A percentile compares a stretch with the other conserved stretches of the same genome.
These are phyloP conservation scores for Lodderomyces pseudojiufengensis DNA, from an alignment of 1,139 yeast species.

Conservation along the genomic window DNA sequence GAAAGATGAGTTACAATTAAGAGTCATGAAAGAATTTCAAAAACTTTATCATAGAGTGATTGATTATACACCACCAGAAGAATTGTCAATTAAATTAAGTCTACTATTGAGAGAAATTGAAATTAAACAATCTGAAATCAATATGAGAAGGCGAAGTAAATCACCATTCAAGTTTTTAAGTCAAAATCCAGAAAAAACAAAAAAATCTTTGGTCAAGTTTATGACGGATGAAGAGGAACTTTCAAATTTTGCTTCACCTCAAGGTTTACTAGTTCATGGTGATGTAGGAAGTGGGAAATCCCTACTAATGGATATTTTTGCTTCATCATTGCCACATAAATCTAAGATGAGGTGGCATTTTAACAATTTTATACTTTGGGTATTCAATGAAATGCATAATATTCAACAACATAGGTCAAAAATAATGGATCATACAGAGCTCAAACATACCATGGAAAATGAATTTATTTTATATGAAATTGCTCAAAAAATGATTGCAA, in stretches of 20 bases:
- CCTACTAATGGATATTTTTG: constrained; percentile 71
- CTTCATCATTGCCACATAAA: constrained; percentile 57
- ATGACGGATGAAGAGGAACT: constrained; percentile 65
- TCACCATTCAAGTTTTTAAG: constrained; percentile 15
- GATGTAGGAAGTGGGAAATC: constrained; percentile 79
- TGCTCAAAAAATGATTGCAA: constrained; percentile 60
- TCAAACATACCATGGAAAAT: constrained; percentile 45
- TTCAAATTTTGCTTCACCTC: constrained; percentile 54
- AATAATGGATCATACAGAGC: neutral
- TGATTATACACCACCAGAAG: constrained; percentile 58
- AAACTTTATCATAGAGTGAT: constrained; percentile 55
- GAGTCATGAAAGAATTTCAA: constrained; percentile 65
- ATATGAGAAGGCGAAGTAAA: constrained; percentile 7
- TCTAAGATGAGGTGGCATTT: constrained; percentile 72
- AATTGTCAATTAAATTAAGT: constrained; percentile 45
- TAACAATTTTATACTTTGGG: constrained; percentile 66
- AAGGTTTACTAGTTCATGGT: constrained; percentile 64
- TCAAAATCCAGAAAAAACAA: constrained; percentile 27
- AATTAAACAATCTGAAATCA: constrained; percentile 25
- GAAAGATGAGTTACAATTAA: constrained; percentile 55
- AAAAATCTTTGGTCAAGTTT: constrained; percentile 39
- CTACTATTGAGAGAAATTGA: constrained; percentile 48
- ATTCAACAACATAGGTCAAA: constrained; percentile 44
- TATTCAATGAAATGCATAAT: constrained; percentile 57
- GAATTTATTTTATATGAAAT: constrained; percentile 65